Percentiles rank a stretch among this genome's conserved stretches.
These are phyloP conservation scores for Gossypium ekmanianum DNA, from an alignment of 345 rosid genomes.

Conservation along the genomic window DNA sequence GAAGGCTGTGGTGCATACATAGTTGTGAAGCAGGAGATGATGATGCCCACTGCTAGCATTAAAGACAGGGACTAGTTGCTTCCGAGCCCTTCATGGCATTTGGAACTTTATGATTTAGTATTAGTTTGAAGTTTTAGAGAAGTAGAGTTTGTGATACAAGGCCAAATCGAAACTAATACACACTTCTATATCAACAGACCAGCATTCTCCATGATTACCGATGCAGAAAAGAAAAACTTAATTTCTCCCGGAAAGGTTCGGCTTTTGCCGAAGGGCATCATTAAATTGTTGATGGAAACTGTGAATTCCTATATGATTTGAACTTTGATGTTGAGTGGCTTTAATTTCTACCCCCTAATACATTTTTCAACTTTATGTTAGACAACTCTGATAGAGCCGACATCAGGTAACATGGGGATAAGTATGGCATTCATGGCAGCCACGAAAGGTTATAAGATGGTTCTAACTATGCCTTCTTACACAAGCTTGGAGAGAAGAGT, in stretches of 20 bases:
- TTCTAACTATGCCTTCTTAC: conserved; percentile 96
- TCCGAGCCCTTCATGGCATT: background rate
- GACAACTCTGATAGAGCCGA: conserved; percentile 93
- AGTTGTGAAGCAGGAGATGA: conserved; percentile 90
- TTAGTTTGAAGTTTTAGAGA: background rate
- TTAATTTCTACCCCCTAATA: background rate
- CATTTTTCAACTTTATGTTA: conserved; percentile 16
- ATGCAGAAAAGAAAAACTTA: conserved; percentile 76
- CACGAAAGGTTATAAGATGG: conserved; percentile 81
- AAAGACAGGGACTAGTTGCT: conserved; percentile 73
- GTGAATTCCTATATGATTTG: background rate
- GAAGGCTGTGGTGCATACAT: conserved; percentile 91
- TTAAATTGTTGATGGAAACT: background rate
- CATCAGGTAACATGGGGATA: conserved; percentile 97
- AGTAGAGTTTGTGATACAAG: background rate
- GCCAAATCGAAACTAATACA: conserved; percentile 11
- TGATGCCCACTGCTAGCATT: conserved; percentile 88
- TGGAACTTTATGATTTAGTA: background rate
- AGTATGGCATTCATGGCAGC: conserved; percentile 97
- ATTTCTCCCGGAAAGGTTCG: conserved; percentile 72
- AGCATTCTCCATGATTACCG: conserved; percentile 72
- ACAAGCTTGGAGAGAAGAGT: conserved; percentile 97
- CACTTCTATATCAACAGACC: conserved; percentile 44
- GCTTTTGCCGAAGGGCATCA: conserved; percentile 3
- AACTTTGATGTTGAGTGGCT: background rate